Conservation (phyloP, 2,329 filamentous ascomycete species). For the Sclerotinia sclerotiorum region DNA sequence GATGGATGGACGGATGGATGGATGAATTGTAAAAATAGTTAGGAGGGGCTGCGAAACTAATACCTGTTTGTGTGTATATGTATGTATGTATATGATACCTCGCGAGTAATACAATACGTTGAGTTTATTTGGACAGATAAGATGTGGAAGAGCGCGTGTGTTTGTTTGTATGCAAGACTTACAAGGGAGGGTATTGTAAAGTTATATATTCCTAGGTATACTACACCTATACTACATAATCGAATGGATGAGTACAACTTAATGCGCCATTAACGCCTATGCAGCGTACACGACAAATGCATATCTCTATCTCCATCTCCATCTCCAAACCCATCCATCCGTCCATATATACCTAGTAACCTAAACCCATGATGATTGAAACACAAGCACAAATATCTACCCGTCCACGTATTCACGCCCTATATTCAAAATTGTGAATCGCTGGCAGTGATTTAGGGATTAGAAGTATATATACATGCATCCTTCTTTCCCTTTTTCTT, state of each 20-base stretch:
- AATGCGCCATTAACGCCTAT: background rate
- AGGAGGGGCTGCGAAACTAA: background rate
- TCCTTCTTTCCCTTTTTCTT: no score
- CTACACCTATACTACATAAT: background rate
- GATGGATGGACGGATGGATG: no score
- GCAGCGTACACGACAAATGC: background rate
- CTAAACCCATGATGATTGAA: background rate
- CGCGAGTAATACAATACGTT: slow-evolving; percentile 8
- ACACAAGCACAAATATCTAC: background rate
- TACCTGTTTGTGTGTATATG: background rate
- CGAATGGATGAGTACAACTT: background rate
- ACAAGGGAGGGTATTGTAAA: background rate
- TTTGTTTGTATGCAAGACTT: background rate
- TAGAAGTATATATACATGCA: no score
- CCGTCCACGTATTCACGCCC: background rate
- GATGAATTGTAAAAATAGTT: slow-evolving; percentile 13
- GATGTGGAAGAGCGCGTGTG: background rate
- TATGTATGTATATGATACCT: slow-evolving; percentile 1
- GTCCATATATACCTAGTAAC: background rate
- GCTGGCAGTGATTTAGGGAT: no score
- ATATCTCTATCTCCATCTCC: background rate
- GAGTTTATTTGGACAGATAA: background rate
- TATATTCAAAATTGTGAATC: background rate
- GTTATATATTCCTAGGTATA: background rate
- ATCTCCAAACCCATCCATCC: no score